Evolutionary conservation across 2,329 filamentous ascomycete genomes (phyloP), one percentile per base, ranked within the genome.

Genomic region (Thelonectria blattea): DNA sequence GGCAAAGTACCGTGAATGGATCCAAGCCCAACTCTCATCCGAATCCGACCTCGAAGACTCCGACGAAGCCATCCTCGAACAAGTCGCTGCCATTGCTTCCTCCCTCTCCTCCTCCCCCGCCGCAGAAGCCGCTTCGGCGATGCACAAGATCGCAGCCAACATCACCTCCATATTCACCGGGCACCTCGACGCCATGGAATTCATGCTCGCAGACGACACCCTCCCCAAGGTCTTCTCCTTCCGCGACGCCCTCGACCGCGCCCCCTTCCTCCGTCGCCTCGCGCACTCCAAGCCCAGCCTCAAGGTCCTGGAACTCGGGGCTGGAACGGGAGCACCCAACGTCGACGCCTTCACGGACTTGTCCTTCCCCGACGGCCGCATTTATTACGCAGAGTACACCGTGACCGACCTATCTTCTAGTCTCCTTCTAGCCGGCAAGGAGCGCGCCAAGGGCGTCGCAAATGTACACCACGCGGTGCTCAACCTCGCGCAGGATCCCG

Each of bases 291-390:
- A 67, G 5, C 66, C 68, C 5, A 64, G 67, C 11, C 65, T 79
- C 10, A 68, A 72, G 3, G 71, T 80, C 41, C 68, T 81, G 1
- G 79, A 81, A 56, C 69, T 81, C 15, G 79, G 78, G 2, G 76
- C 75, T 1, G 78, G 78, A 1, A 80, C 74, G 1, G 76, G 77
- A 5, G 71, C 70, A 9, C 70, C 74, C 8, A 76, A 76, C 0
- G 65, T 71, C 2, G 56, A 53, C 1, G 67, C 82, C 5, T 65
- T 82, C 3, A 51, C 58, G 2, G 56, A 58, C 10, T 61, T 72
- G 3, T 52, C 43, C 9, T 48, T 60, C 22, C 49, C 53, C 1
- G 52, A 58, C 24, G 64, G 65, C 9, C 61, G 56, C 10, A 52
- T 62, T 5, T 52, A 67, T 34, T 73, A 72, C 58, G 63, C 51